Percentiles rank a stretch among this genome's conserved stretches.
Evolutionary conservation across 805 yeast genomes (phyloP).

Genomic region (Wickerhamomyces queroliae): DNA sequence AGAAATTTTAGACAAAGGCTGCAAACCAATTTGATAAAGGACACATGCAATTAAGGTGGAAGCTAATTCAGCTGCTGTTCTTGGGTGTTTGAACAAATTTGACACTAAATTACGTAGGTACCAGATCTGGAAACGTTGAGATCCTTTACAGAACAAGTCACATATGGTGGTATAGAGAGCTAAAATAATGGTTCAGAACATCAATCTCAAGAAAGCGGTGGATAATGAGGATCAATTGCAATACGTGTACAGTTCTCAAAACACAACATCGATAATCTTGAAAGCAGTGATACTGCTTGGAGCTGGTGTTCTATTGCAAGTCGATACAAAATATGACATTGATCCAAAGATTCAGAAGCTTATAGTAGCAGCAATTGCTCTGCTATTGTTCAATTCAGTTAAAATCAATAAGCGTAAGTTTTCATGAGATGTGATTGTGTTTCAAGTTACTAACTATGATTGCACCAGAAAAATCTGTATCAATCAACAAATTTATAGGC

Average conservation of each 20-base stretch:
- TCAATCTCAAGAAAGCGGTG: neutral
- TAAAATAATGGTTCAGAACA: neutral
- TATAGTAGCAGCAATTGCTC: too few relatives aligned
- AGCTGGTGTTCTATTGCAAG: neutral
- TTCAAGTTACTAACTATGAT: neutral
- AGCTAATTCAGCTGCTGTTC: too few relatives aligned
- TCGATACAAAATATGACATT: neutral
- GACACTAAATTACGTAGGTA: too few relatives aligned
- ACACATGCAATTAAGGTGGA: too few relatives aligned
- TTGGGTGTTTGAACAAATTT: too few relatives aligned
- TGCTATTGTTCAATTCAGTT: neutral
- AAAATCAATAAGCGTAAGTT: conserved; percentile 1
- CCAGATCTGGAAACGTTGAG: too few relatives aligned
- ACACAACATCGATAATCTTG: neutral
- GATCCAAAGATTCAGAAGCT: too few relatives aligned
- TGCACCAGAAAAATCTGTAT: conserved; percentile 28
- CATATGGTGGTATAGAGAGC: neutral
- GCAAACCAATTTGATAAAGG: neutral
- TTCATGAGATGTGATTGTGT: too few relatives aligned
- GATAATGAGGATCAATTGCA: neutral
- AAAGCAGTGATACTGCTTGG: neutral
- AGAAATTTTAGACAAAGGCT: neutral
- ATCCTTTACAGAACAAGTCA: neutral
- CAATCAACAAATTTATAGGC: conserved; percentile 40
- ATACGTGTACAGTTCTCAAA: neutral